A percentile compares a stretch with the other conserved stretches of the same genome.
Conservation (phyloP, 352 stramenopile genomes). For the Phytophthora parvispora region DNA sequence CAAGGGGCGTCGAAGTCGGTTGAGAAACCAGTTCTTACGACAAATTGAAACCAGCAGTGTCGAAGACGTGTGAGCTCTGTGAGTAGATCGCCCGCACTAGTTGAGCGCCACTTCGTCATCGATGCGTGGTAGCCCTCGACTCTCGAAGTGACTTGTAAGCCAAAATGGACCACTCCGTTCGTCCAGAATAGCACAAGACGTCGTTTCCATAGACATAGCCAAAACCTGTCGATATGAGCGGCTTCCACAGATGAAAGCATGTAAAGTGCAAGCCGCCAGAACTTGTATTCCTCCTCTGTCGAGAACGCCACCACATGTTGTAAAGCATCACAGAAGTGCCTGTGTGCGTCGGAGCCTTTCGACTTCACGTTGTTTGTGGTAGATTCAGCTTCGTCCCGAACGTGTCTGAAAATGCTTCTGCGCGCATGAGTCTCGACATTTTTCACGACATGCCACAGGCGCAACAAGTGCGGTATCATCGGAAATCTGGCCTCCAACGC, state of each 20-base stretch:
- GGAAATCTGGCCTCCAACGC: conserved; percentile 16
- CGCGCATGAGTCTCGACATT: conserved; percentile 15
- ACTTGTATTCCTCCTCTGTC: conserved; percentile 16
- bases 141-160: conserved; percentile 19
- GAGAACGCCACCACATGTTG: not conserved
- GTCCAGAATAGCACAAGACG: conserved; percentile 29
- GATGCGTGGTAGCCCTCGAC: conserved; percentile 29
- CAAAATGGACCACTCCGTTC: conserved; percentile 11
- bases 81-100: conserved; percentile 10
- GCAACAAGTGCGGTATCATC: conserved; percentile 8
- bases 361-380: not conserved
- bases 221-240: conserved; percentile 19
- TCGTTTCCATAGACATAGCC: conserved; percentile 29
- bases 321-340: conserved; percentile 13
- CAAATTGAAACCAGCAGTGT: conserved; percentile 17
- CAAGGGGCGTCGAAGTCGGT: not conserved
- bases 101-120: conserved; percentile 10
- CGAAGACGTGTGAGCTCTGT: conserved; percentile 12
- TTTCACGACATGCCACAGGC: conserved; percentile 29
- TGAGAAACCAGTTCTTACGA: not conserved
- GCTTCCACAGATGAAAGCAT: conserved; percentile 1
- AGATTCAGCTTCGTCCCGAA: not conserved
- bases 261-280: not conserved
- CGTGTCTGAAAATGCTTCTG: not conserved
- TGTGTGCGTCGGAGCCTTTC: not conserved